Evolutionary conservation across 176 grass and related monocot species (phyloP), one percentile per base, ranked within the genome.

Genomic region (Themeda triandra): DNA sequence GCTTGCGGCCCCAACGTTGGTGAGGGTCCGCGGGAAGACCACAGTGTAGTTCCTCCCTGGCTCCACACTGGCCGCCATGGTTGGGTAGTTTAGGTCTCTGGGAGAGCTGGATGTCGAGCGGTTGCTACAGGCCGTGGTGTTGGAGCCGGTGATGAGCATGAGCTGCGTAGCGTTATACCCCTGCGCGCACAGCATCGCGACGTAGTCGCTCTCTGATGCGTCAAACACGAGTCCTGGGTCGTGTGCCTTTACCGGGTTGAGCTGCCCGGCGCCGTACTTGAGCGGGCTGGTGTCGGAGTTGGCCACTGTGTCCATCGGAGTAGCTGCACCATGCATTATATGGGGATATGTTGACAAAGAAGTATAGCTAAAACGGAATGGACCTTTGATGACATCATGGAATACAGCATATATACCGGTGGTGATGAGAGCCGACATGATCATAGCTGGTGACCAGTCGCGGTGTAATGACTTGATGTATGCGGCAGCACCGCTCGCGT

Each of bases 371-470:
- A 6, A 15, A 32, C 46, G 68, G 63, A 59, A 24, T 59, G 2
- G n/a, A 24, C 10, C 21, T 10, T 59, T n/a, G 56, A 25, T 60
- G 56, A 8, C 5, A 8, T 24, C 21, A 58, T 25, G 56, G 23
- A 10, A 56, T 23, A 21, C 6, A 37, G 3, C 5, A 27, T 29
- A 13, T 23, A 28, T 51, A 92, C 83, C 80, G 6, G 92, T 88
- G 40, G 92, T 93, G 46, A 91, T 86, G 35, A 93, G 78, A 37
- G 86, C 80, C 4, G 92, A 91, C 86, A 86, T 88, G 83, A 93
- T 83, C 79, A 85, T 82, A 1, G 83, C 86, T n/a, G 86, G 86
- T 10, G 92, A 88, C 92, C 92, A 94, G 37, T 74, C 78, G 3
- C 75, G 86, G 75, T 94, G 88, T 69, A 88, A 73, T 0, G 79